Evolutionary conservation across 179 eudicot species (phyloP).

Genomic region (Drosera spatulata): DNA sequence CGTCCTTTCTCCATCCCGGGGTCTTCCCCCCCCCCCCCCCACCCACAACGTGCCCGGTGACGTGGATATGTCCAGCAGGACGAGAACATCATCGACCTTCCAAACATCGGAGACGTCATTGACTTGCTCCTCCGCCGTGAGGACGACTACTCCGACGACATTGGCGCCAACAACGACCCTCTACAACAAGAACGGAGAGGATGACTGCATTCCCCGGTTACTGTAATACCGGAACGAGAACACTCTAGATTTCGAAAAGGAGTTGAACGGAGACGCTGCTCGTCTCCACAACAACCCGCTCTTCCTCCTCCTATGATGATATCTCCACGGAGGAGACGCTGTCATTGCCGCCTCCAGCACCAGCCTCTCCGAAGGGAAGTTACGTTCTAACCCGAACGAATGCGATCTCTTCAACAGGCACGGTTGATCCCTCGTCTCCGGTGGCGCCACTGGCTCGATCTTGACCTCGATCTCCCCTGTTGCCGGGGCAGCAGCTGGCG

Average conservation of each 20-base stretch:
- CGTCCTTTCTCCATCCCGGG: too few species aligned
- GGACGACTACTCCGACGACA: background rate
- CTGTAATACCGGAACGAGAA: conserved; percentile 60
- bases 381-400: conserved; percentile 87
- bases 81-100: conserved; percentile 29
- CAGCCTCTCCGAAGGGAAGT: conserved; percentile 49
- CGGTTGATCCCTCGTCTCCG: too few species aligned
- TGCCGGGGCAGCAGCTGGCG: conserved; percentile 18
- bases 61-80: too few species aligned
- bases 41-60: too few species aligned
- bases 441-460: too few species aligned
- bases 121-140: conserved; percentile 46
- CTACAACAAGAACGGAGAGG: conserved; percentile 18
- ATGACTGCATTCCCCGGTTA: conserved; percentile 42
- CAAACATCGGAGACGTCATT: conserved; percentile 54
- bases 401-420: conserved; percentile 63
- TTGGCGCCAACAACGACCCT: background rate
- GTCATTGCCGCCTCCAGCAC: conserved; percentile 36
- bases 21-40: too few species aligned
- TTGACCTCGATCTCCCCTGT: conserved; percentile 17
- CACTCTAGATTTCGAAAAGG: conserved; percentile 48
- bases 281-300: conserved; percentile 33
- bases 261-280: conserved; percentile 41
- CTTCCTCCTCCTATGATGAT: conserved; percentile 26
- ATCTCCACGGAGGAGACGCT: conserved; percentile 66